Evolutionary conservation across 495 filamentous ascomycete genomes (phyloP), one percentile per base, ranked within the genome.

Genomic region (Hypoxylon fuscum): DNA sequence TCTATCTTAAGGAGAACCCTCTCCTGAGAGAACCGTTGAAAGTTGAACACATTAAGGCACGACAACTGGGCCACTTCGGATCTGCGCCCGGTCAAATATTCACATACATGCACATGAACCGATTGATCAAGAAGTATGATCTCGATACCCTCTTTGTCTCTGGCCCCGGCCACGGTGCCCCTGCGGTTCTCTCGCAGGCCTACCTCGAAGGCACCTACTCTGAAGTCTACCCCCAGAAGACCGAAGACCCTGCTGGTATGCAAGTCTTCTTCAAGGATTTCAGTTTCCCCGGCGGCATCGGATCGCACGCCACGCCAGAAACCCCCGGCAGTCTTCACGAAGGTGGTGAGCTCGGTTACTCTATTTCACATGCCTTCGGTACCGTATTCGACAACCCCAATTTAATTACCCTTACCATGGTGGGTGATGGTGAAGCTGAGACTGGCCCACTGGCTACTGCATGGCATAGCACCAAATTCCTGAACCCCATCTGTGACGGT

Each of bases 21-120:
- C 80, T 91, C 3, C 81, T 90, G 15, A 79, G 76, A 48, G 84
- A 89, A 60, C 85, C 87, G 0, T 75, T 90, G 42, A 80, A 82
- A 50, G 69, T 77, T 7, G 82, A 87, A 45, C 83, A 90, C 68
- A 76, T 90, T 71, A 91, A 91, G 67, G 79, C 80, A 32, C 85
- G 88, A 20, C 78, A 90, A 1, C 78, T 91, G 5, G 88, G 88
- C 21, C 88, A 91, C 68, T 91, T 88, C 80, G 88, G 88, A 50
- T 88, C 85, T 5, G 87, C 88, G 46, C 85, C 88, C 12, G 88
- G 88, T 23, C 88, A 90, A 69, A 85, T 85, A 23, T 90, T 91
- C 73, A 88, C 88, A 22, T 90, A 85, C 76, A 87, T 90, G 74
- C 88, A 91, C 73, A 87, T 90, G 83, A 90, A 90, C 75, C 83